Percentiles rank a stretch among this genome's conserved stretches.
These are phyloP conservation scores for Tetraselmis chui DNA, from an alignment of 139 green algal genomes.

Conservation along the genomic window DNA sequence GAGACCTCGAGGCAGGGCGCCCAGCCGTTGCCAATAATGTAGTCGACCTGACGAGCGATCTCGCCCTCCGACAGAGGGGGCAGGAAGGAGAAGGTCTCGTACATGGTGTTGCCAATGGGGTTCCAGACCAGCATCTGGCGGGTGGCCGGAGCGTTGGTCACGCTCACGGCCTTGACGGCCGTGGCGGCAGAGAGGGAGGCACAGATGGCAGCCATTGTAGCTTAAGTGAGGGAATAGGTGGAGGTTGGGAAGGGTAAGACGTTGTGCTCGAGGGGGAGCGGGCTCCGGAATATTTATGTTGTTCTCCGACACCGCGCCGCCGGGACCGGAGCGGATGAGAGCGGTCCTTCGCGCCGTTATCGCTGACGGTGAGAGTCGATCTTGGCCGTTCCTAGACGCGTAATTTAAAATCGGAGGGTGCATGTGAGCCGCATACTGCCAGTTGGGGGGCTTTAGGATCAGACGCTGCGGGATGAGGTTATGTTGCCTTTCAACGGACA, in stretches of 20 bases:
- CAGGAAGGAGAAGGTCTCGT: constrained; percentile 99
- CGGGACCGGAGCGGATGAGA: background rate
- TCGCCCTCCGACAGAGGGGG: constrained; percentile 81
- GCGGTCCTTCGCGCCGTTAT: background rate
- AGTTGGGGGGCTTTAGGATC: background rate
- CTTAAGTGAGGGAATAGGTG: too few species aligned
- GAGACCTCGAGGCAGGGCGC: constrained; percentile 94
- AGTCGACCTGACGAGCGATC: constrained; percentile 92
- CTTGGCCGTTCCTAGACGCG: background rate
- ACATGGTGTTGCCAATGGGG: constrained; percentile 84
- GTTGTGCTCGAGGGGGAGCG: background rate
- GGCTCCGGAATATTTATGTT: background rate
- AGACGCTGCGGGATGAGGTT: background rate
- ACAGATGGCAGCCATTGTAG: background rate
- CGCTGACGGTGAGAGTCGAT: too few species aligned
- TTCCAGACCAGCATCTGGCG: constrained; percentile 73
- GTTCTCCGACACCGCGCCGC: background rate
- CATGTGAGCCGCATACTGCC: background rate
- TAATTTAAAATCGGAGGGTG: background rate
- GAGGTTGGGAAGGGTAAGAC: background rate
- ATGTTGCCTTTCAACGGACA: too few species aligned
- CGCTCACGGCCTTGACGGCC: constrained; percentile 17
- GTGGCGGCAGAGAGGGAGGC: background rate
- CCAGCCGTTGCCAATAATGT: constrained; percentile 85
- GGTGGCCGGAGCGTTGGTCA: constrained; percentile 44